These are phyloP conservation scores for Coprinopsis sp. DNA, from an alignment of 768 basidiomycete species.

Conservation along the genomic window DNA sequence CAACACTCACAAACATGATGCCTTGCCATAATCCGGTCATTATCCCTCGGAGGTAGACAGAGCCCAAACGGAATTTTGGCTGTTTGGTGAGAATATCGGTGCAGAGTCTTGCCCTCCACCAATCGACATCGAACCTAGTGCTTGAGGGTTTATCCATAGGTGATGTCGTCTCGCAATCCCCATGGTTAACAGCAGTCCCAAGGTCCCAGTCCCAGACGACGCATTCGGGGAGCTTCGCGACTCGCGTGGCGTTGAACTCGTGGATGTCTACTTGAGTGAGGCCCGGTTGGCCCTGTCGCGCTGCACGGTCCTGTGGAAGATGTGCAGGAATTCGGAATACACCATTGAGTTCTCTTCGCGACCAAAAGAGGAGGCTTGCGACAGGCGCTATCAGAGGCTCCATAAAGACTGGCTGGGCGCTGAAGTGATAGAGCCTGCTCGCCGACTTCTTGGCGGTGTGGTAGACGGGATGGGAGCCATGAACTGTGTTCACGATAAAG, in stretches of 20 bases:
- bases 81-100: conserved; percentile 23
- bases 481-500: conserved; percentile 8
- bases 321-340: conserved; percentile 37
- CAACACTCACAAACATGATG: conserved; percentile 48
- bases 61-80: conserved; percentile 25
- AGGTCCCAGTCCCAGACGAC: conserved; percentile 18
- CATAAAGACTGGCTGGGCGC: conserved; percentile 3
- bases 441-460: conserved; percentile 35
- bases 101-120: conserved; percentile 50
- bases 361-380: conserved; percentile 60
- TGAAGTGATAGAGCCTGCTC: conserved; percentile 33
- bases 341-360: conserved; percentile 47
- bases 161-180: neutral
- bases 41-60: conserved; percentile 45
- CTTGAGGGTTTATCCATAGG: conserved; percentile 12
- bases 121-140: conserved; percentile 56
- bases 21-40: conserved; percentile 61
- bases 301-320: conserved; percentile 27
- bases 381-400: conserved; percentile 48
- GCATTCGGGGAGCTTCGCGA: conserved; percentile 5
- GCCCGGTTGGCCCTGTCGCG: conserved; percentile 16
- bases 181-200: conserved; percentile 13
- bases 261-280: conserved; percentile 57
- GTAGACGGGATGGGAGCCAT: conserved; percentile 15
- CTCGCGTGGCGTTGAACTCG: conserved; percentile 43